A percentile compares a stretch with the other conserved stretches of the same genome.
These are phyloP conservation scores for Dendrocalamus sinicus DNA, from an alignment of 176 grass and related monocot species.

Conservation along the genomic window DNA sequence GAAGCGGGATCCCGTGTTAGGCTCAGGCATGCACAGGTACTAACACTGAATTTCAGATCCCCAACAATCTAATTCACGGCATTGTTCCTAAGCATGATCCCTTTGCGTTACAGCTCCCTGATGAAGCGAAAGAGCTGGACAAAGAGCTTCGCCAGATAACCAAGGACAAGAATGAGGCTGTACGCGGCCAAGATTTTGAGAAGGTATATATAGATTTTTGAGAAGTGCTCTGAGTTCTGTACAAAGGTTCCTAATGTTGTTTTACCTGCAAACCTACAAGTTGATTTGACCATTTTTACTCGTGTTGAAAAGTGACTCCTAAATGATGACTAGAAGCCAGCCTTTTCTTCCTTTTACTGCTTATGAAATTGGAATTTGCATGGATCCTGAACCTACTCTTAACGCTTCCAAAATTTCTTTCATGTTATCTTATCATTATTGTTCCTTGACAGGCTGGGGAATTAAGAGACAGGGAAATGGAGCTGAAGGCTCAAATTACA, in stretches of 20 bases:
- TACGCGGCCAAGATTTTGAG: conserved; percentile 97
- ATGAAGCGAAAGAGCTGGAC: conserved; percentile 97
- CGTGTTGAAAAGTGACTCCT: background rate
- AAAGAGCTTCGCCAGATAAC: conserved; percentile 94
- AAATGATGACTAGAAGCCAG: conserved; percentile 14
- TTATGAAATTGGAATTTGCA: conserved; percentile 1
- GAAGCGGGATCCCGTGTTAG: conserved; percentile 99
- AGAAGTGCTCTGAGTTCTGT: conserved; percentile 12
- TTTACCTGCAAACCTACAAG: background rate
- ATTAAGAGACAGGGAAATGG: conserved; percentile 82
- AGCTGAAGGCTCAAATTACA: conserved; percentile 83
- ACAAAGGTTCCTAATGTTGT: conserved; percentile 20
- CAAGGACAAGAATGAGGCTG: conserved; percentile 96
- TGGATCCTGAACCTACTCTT: background rate
- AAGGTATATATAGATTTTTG: conserved; percentile 57
- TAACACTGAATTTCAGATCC: background rate
- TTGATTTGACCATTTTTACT: conserved; percentile 11
- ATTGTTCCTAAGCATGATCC: conserved; percentile 28
- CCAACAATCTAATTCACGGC: background rate
- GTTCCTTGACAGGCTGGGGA: conserved; percentile 66
- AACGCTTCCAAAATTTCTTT: background rate
- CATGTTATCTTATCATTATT: conserved; percentile 32
- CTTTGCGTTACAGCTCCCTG: conserved; percentile 70
- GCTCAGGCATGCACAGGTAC: conserved; percentile 93
- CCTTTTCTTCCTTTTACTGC: conserved; percentile 22